Percentiles rank a stretch among this genome's conserved stretches.
phyloP scores from a whole-genome alignment of 345 rosid species.

The Trapa bicornis region DNA sequence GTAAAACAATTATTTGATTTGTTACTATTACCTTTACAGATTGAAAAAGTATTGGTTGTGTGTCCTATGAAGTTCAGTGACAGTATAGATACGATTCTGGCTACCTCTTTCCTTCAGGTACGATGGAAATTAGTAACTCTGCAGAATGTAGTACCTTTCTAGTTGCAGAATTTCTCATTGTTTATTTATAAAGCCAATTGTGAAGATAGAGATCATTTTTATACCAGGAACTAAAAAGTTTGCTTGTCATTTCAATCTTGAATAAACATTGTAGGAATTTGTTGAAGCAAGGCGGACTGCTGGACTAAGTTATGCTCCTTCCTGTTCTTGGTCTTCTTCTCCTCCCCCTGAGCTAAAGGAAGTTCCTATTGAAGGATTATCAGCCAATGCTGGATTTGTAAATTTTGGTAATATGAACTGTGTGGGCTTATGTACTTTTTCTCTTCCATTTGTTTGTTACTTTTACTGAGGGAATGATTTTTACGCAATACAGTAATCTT shows the following conservation, averaged over 20 bases:
- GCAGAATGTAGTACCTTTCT: neutral
- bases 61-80: slow-evolving; percentile 94
- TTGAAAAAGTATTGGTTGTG: slow-evolving; percentile 68
- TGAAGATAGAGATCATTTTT: too few relatives aligned
- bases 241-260: neutral
- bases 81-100: slow-evolving; percentile 62
- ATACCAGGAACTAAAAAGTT: neutral
- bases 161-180: neutral
- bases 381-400: slow-evolving; percentile 92
- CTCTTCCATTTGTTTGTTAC: slow-evolving; percentile 5
- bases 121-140: slow-evolving; percentile 1
- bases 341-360: slow-evolving; percentile 64
- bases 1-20: neutral
- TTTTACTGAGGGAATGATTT: slow-evolving; percentile 9
- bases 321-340: slow-evolving; percentile 68
- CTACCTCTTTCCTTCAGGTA: slow-evolving; percentile 93
- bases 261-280: slow-evolving; percentile 48
- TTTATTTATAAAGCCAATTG: neutral
- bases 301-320: slow-evolving; percentile 74
- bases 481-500: slow-evolving; percentile 45
- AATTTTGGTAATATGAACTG: slow-evolving; percentile 55
- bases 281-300: slow-evolving; percentile 79
- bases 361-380: slow-evolving; percentile 57
- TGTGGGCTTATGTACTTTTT: neutral
- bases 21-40: slow-evolving; percentile 31